These are phyloP conservation scores for Serendipita indica DNA, from an alignment of 768 basidiomycete genomes.

Conservation along the genomic window DNA sequence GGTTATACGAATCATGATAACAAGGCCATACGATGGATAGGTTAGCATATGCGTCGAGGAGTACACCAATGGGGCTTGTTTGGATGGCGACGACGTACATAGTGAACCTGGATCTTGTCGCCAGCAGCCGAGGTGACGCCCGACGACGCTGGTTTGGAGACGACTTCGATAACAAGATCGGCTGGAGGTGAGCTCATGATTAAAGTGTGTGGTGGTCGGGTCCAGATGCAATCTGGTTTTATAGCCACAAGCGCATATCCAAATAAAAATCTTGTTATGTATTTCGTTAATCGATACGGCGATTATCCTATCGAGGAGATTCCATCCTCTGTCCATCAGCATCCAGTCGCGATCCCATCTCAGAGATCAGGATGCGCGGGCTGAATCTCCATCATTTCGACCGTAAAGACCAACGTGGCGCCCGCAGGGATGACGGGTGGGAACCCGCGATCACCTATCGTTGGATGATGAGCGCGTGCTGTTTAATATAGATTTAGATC, in stretches of 20 bases:
- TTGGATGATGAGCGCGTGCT: neutral
- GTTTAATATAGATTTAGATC: neutral
- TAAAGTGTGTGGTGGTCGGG: too few species aligned
- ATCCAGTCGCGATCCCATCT: too few species aligned
- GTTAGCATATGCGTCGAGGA: too few species aligned
- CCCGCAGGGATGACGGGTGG: slow-evolving; percentile 63
- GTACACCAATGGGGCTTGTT: too few species aligned
- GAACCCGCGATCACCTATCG: slow-evolving; percentile 59
- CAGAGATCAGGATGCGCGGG: too few species aligned
- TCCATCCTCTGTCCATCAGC: too few species aligned
- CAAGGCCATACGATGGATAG: neutral
- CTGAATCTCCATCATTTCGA: slow-evolving; percentile 59
- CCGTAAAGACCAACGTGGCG: slow-evolving; percentile 72
- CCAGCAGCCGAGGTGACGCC: slow-evolving; percentile 27
- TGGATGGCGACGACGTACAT: slow-evolving; percentile 35
- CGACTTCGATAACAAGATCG: slow-evolving; percentile 11
- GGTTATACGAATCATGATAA: too few species aligned
- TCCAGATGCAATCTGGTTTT: too few species aligned
- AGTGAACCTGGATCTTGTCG: slow-evolving; percentile 60
- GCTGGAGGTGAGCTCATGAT: neutral
- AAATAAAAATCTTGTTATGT: too few species aligned
- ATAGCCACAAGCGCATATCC: too few species aligned
- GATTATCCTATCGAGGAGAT: too few species aligned
- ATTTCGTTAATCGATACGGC: too few species aligned
- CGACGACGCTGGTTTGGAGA: slow-evolving; percentile 11